phyloP scores from a whole-genome alignment of 129 eudicot species.

The Artemisia argyi region DNA sequence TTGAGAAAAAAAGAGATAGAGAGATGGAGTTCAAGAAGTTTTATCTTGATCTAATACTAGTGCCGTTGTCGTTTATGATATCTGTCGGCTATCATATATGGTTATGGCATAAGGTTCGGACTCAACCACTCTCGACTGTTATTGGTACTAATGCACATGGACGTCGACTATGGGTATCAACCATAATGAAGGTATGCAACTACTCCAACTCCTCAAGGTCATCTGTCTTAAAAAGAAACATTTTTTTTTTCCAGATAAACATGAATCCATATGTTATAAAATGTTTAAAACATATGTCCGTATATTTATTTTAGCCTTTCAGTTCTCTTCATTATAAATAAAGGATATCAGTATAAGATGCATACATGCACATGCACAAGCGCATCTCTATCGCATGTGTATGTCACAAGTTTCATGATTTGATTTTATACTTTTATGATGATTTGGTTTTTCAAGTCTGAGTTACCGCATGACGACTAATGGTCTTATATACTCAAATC shows the following conservation, averaged over 20 bases:
- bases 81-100: conserved; percentile 56
- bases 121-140: conserved; percentile 69
- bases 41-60: conserved; percentile 61
- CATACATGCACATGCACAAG: no score
- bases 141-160: conserved; percentile 71
- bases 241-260: background rate
- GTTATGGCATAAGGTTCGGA: conserved; percentile 69
- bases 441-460: no score
- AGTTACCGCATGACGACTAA: no score
- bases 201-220: background rate
- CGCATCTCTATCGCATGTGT: background rate
- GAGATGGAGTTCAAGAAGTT: conserved; percentile 72
- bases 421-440: background rate
- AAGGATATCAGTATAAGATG: no score
- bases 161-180: conserved; percentile 72
- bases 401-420: background rate
- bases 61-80: conserved; percentile 54
- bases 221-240: background rate
- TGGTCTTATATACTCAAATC: background rate
- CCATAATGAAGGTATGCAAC: conserved; percentile 85
- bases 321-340: no score
- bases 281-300: background rate
- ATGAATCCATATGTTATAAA: background rate
- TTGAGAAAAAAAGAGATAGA: no score
- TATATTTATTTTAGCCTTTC: no score